Percentiles rank a stretch among this genome's conserved stretches.
Evolutionary conservation across 208 protist species (phyloP).

Genomic region (Leishmania guyanensis): DNA sequence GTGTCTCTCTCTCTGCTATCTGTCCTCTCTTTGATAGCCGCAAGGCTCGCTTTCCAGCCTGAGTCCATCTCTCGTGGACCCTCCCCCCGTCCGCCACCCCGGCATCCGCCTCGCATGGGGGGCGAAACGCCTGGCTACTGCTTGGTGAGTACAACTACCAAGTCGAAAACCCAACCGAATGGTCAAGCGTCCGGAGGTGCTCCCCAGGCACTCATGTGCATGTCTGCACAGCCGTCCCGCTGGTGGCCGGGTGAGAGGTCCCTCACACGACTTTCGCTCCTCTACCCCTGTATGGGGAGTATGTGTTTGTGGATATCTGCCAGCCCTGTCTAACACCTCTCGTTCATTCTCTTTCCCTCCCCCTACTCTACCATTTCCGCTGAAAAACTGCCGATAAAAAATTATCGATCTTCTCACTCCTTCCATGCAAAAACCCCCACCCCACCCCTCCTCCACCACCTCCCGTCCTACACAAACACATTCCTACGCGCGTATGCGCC

Average conservation of each 20-base stretch:
- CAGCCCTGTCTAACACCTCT: background rate
- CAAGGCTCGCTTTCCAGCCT: too few relatives aligned
- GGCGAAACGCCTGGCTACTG: background rate
- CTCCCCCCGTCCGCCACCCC: background rate
- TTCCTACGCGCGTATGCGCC: background rate
- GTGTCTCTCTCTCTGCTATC: too few relatives aligned
- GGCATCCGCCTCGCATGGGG: background rate
- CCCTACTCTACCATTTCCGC: background rate
- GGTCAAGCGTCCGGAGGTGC: background rate
- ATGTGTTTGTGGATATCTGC: background rate
- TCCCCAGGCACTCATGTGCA: background rate
- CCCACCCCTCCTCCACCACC: background rate
- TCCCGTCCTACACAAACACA: background rate
- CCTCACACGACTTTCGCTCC: background rate
- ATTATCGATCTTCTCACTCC: background rate
- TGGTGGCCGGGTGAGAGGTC: background rate
- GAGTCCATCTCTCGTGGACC: too few relatives aligned
- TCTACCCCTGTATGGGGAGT: too few relatives aligned
- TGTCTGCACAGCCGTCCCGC: background rate
- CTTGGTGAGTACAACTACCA: background rate
- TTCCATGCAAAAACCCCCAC: too few relatives aligned
- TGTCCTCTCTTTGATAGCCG: too few relatives aligned
- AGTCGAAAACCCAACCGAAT: background rate
- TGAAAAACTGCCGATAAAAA: background rate
- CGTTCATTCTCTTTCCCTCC: background rate